Evolutionary conservation across 371 early-diverging fungal species (phyloP).

Genomic region (Catenaria anguillulae): DNA sequence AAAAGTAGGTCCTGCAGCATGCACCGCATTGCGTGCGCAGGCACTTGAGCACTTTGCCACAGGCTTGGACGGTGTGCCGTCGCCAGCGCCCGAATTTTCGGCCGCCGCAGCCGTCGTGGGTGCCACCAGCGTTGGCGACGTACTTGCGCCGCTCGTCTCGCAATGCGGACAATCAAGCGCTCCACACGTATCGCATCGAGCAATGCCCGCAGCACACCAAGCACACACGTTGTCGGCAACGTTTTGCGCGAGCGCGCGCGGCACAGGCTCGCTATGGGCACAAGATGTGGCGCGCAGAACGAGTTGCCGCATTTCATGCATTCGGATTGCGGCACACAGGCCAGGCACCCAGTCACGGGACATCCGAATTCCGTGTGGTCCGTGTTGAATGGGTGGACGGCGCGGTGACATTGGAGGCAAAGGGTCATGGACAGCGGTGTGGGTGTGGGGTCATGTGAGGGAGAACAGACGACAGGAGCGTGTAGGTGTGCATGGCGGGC

Average conservation of each 20-base stretch:
- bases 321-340: background rate
- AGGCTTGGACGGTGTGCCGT: background rate
- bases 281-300: background rate
- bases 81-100: background rate
- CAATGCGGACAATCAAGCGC: slow-evolving; percentile 1
- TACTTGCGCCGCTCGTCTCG: background rate
- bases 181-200: background rate
- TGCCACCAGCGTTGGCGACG: too few species aligned
- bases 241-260: background rate
- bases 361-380: background rate
- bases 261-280: background rate
- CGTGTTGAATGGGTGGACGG: background rate
- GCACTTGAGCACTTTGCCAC: too few species aligned
- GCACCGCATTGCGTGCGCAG: background rate
- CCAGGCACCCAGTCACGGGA: background rate
- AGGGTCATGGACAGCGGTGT: background rate
- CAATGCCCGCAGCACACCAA: background rate
- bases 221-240: background rate
- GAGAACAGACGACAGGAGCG: background rate
- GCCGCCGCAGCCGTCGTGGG: background rate
- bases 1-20: background rate
- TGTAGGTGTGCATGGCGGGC: background rate
- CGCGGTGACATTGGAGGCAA: background rate
- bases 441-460: background rate
- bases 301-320: background rate